phyloP scores from a whole-genome alignment of 331 rosid species.

The Quercus tomentella region DNA sequence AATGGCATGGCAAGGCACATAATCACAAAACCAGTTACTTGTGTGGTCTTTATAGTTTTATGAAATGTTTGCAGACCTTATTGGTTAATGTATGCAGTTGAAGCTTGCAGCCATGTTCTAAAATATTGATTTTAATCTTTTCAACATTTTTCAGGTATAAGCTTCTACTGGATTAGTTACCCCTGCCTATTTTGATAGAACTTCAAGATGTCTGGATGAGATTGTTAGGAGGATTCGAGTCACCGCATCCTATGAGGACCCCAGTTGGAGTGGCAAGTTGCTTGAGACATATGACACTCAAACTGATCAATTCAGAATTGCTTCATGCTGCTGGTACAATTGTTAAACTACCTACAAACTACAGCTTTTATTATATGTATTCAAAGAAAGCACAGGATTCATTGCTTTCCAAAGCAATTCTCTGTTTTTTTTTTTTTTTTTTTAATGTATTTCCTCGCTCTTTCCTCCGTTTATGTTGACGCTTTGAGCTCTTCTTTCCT shows the following conservation, averaged over 20 bases:
- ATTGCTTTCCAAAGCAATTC: background rate
- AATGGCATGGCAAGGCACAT: background rate
- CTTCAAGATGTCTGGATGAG: conserved; percentile 81
- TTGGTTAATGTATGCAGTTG: background rate
- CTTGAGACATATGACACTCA: conserved; percentile 72
- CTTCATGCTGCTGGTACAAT: conserved; percentile 71
- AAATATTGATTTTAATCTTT: too few species aligned
- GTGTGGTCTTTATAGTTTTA: too few species aligned
- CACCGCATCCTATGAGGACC: conserved; percentile 54
- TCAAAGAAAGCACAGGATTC: conserved; percentile 1
- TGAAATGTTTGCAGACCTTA: too few species aligned
- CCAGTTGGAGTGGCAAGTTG: conserved; percentile 52
- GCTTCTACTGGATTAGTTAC: conserved; percentile 55
- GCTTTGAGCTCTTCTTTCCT: conserved; percentile 1
- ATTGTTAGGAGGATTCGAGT: conserved; percentile 75
- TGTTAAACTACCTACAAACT: background rate
- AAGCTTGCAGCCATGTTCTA: background rate
- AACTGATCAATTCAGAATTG: conserved; percentile 62
- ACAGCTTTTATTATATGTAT: conserved; percentile 12
- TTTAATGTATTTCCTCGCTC: background rate
- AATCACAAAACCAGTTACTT: background rate
- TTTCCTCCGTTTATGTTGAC: conserved; percentile 7
- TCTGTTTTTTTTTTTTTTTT: background rate
- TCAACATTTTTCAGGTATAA: conserved; percentile 47
- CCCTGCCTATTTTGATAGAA: conserved; percentile 62